Evolutionary conservation across 495 filamentous ascomycete species (phyloP).

Genomic region (Lasiosphaeria miniovina): DNA sequence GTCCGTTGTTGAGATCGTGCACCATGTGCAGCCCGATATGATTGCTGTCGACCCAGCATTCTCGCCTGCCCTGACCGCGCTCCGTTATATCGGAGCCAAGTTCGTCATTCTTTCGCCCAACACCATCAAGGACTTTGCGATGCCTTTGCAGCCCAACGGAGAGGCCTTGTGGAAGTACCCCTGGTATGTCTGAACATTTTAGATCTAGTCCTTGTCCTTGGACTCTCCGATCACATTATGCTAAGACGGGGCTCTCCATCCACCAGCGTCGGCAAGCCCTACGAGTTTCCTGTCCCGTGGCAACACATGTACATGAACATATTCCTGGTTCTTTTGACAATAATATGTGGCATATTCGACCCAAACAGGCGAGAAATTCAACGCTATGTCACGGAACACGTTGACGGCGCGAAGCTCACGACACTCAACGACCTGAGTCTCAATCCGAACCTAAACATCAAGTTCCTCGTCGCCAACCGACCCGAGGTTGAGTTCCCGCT

Average conservation of each 20-base stretch:
- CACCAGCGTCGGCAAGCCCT: slow-evolving; percentile 17
- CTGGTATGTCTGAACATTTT: slow-evolving; percentile 31
- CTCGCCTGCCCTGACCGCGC: slow-evolving; percentile 50
- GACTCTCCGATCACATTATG: slow-evolving; percentile 10
- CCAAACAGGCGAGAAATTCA: slow-evolving; percentile 16
- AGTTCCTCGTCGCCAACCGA: slow-evolving; percentile 27
- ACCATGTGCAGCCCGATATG: slow-evolving; percentile 38
- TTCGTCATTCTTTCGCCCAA: slow-evolving; percentile 42
- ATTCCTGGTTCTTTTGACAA: slow-evolving; percentile 21
- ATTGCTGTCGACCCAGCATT: slow-evolving; percentile 52
- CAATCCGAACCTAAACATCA: slow-evolving; percentile 12
- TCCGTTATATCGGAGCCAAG: slow-evolving; percentile 29
- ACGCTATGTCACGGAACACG: slow-evolving; percentile 6
- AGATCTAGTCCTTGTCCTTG: slow-evolving; percentile 16
- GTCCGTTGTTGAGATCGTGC: slow-evolving; percentile 43
- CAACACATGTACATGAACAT: slow-evolving; percentile 19
- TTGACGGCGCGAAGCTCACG: slow-evolving; percentile 16
- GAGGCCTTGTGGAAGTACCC: slow-evolving; percentile 39
- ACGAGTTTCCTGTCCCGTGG: slow-evolving; percentile 18
- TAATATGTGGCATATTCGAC: slow-evolving; percentile 18
- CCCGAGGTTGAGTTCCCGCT: slow-evolving; percentile 33
- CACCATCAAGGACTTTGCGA: slow-evolving; percentile 39
- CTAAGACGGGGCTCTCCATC: background rate
- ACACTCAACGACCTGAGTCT: slow-evolving; percentile 24
- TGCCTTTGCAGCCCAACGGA: slow-evolving; percentile 32